phyloP scores from a whole-genome alignment of 148 eudicot species.

The Rhododendron kiyosumense region DNA sequence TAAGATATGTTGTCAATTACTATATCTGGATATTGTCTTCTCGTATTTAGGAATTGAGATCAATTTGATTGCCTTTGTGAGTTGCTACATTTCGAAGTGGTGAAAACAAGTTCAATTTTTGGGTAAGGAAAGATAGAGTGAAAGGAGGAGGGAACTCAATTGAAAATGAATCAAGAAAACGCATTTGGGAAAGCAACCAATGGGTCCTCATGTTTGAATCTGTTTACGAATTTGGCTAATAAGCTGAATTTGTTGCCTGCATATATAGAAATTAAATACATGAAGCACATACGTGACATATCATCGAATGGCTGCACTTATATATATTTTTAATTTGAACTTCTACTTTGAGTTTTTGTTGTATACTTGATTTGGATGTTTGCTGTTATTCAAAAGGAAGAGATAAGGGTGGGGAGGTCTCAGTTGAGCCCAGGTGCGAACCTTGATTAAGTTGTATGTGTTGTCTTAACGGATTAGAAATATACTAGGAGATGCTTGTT shows the following conservation, averaged over 20 bases:
- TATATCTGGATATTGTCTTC: not conserved
- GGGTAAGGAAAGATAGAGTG: not conserved
- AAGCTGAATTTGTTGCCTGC: not conserved
- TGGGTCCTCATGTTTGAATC: not conserved
- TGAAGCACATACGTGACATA: not conserved
- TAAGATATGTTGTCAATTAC: not conserved
- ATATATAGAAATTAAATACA: not conserved
- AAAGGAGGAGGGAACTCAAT: not conserved
- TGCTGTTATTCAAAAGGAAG: not conserved
- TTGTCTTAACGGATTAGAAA: not conserved
- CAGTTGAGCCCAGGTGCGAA: not conserved
- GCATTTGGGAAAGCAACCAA: not conserved
- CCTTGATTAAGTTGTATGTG: not conserved
- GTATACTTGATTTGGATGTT: not conserved
- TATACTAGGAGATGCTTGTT: constrained; percentile 1
- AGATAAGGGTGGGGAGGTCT: not conserved
- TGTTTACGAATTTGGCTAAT: not conserved
- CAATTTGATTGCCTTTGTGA: not conserved
- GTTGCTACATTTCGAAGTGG: not conserved
- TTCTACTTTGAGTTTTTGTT: not conserved
- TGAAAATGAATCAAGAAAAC: not conserved
- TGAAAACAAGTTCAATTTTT: not conserved
- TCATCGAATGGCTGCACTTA: not conserved
- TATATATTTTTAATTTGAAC: not conserved
- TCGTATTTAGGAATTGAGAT: not conserved